phyloP scores from a whole-genome alignment of 345 rosid genomes.

The Gossypium sturtianum region DNA sequence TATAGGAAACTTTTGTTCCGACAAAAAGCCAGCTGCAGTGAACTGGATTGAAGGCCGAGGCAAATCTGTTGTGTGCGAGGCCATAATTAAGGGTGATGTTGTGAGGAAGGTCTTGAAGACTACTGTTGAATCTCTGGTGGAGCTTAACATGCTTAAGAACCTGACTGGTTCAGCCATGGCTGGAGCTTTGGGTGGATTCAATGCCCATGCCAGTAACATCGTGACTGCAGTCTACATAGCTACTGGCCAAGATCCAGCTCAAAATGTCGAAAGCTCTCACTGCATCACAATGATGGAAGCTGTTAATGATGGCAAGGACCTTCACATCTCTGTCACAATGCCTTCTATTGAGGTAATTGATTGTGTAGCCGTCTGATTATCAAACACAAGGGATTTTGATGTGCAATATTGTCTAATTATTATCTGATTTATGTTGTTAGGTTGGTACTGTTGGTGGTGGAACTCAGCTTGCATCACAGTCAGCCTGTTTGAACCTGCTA shows the following conservation, averaged over 20 bases:
- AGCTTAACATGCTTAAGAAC: slow-evolving; percentile 70
- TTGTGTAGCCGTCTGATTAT: not conserved
- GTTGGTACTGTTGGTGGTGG: slow-evolving; percentile 28
- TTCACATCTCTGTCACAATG: no score
- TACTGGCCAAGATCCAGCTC: no score
- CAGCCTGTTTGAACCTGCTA: slow-evolving; percentile 61
- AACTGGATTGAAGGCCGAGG: no score
- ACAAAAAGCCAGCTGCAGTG: no score
- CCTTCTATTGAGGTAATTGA: slow-evolving; percentile 33
- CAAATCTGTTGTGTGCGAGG: slow-evolving; percentile 19
- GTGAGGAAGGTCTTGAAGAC: slow-evolving; percentile 61
- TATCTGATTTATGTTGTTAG: slow-evolving; percentile 19
- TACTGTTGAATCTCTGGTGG: slow-evolving; percentile 52
- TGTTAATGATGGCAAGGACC: no score
- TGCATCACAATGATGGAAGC: no score
- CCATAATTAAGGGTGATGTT: slow-evolving; percentile 50
- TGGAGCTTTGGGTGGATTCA: slow-evolving; percentile 70
- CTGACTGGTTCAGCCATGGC: slow-evolving; percentile 69
- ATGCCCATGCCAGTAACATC: slow-evolving; percentile 68
- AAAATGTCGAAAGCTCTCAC: no score
- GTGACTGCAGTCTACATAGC: slow-evolving; percentile 44
- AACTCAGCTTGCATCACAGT: slow-evolving; percentile 70
- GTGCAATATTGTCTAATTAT: not conserved
- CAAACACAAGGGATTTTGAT: not conserved
- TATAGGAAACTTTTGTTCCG: slow-evolving; percentile 38